Percentiles rank a stretch among this genome's conserved stretches.
Evolutionary conservation across 345 rosid genomes (phyloP).

Genomic region (Salix brachista): DNA sequence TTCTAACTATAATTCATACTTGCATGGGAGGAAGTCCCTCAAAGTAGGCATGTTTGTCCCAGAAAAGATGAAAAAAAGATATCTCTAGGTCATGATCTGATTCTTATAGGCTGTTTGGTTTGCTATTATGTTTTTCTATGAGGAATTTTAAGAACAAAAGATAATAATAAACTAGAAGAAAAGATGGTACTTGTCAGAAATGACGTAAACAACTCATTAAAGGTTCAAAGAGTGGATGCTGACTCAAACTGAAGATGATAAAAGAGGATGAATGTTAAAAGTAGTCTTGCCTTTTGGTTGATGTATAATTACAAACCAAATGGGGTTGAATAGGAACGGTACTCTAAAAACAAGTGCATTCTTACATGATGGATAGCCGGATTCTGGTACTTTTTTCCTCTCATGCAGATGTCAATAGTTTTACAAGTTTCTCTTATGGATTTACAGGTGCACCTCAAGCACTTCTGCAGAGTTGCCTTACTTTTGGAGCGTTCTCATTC

Average conservation of each 20-base stretch:
- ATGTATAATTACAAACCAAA: not conserved
- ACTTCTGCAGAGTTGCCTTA: slow-evolving; percentile 70
- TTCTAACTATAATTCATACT: not conserved
- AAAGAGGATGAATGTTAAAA: not conserved
- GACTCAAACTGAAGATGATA: no score
- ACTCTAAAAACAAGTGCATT: not conserved
- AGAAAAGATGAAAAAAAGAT: not conserved
- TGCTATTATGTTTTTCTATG: not conserved
- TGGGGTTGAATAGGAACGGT: not conserved
- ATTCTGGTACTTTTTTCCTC: not conserved
- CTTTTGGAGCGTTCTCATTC: slow-evolving; percentile 83
- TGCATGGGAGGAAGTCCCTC: not conserved
- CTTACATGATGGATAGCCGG: not conserved
- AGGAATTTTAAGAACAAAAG: not conserved
- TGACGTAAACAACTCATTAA: no score
- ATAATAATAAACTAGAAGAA: no score
- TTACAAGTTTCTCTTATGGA: not conserved
- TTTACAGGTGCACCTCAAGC: slow-evolving; percentile 68
- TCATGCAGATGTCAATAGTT: not conserved
- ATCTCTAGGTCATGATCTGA: not conserved
- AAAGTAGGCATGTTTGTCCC: not conserved
- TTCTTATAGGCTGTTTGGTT: not conserved
- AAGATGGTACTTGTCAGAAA: no score
- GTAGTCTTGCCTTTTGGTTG: no score
- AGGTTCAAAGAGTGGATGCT: no score